Base-by-base conservation (phyloP, 2,329 filamentous ascomycete species). In the Alternaria incomplexa region DNA sequence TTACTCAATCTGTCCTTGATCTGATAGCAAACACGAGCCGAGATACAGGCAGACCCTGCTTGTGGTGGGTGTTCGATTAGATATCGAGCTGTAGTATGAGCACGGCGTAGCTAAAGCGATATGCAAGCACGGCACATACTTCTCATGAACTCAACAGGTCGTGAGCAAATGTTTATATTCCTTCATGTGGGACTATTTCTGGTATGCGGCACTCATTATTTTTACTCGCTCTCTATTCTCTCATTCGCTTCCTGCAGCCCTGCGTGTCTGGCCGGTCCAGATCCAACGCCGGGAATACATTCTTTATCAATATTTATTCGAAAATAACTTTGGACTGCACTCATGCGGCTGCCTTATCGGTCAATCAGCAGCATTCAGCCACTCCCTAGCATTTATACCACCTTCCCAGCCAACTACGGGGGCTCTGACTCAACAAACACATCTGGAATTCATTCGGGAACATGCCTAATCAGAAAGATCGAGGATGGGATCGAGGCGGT, bases 401-500 rank as follows among this genome's bases (percentile, higher is more conserved):
- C 65, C 4, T 77, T 77, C 23, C 67, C 69, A 23, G 13, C 53
- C 8, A 60, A 64, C 44, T 56, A 66, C 50, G 60, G 64, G 6
- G 51, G 40, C 32, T 61, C 36, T 9, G 62, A 46, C 17, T 65
- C 56, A 36, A 53, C 52, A 9, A 60, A 44, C 23, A 66, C 28
- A 17, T 62, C 59, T 36, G 64, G 45, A 47, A 61, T 68, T 20
- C 47, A 66, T 7, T 70, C 66, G 5, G 57, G 61, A 10, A 63
- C 64, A 62, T 61, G 67, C 44, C 46, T 61, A 3, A 58, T 65
- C 17, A 56, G 64, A 28, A 48, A 65, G 20, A 64, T 76, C 11
- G 70, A 70, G 26, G 70, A 75, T 63, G 76, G 74, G n/a, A 71
- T 77, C 20, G 75, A 78, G 52, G 63, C 75, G 0, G 73, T 77